phyloP scores from a whole-genome alignment of 331 rosid species.

The Pyrus hybrid region DNA sequence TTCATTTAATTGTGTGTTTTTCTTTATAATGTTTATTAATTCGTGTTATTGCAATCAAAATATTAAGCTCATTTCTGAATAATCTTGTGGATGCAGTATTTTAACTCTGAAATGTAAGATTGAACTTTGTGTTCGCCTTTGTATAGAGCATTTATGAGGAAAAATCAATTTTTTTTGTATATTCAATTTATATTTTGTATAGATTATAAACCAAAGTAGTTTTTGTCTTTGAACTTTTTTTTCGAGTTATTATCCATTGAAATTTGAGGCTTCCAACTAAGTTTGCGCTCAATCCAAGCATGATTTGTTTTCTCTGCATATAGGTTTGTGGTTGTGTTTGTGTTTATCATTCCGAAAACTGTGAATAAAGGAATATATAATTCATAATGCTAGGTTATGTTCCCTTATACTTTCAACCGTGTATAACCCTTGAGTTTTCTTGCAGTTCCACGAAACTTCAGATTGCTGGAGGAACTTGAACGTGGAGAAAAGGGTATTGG shows the following conservation, averaged over 20 bases:
- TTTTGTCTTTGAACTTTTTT: background rate
- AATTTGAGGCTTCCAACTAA: background rate
- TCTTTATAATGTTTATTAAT: background rate
- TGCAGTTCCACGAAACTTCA: constrained; percentile 89
- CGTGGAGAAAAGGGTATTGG: constrained; percentile 91
- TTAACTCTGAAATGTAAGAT: too few relatives aligned
- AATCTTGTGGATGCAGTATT: background rate
- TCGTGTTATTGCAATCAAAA: background rate
- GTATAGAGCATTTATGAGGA: background rate
- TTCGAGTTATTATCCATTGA: background rate
- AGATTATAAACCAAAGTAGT: background rate
- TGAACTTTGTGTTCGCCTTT: background rate
- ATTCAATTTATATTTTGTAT: background rate
- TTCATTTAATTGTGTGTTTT: background rate
- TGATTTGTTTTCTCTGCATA: background rate
- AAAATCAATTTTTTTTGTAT: background rate
- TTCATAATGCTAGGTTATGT: background rate
- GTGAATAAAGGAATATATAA: background rate
- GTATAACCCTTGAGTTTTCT: background rate
- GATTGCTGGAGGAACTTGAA: constrained; percentile 95
- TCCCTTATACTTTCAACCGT: background rate
- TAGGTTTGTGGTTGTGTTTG: background rate
- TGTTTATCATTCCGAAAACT: background rate
- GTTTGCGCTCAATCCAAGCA: background rate
- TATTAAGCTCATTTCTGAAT: background rate